Conservation (phyloP, 2,329 filamentous ascomycete genomes). For the Trichoderma sp. region DNA sequence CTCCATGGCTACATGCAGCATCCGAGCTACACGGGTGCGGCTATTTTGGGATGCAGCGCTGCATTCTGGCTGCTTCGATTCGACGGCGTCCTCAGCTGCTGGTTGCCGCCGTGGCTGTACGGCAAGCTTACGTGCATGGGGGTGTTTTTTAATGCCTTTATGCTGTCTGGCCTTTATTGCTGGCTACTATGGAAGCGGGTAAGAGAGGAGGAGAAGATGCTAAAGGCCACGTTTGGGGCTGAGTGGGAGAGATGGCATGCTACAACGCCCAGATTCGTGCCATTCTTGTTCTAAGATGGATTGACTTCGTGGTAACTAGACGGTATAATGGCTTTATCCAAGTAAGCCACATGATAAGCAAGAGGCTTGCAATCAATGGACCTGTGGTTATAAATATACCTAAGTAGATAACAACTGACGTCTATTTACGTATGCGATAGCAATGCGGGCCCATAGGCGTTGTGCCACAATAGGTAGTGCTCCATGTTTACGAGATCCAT, state of each 20-base stretch:
- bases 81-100: background rate
- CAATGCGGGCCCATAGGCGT: no score
- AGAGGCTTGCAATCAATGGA: no score
- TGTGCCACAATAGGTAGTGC: no score
- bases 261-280: background rate
- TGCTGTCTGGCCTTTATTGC: no score
- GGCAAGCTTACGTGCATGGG: background rate
- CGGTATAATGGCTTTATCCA: background rate
- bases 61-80: background rate
- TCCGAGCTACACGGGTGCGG: background rate
- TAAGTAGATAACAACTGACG: no score
- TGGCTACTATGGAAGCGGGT: background rate
- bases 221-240: background rate
- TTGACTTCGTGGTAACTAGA: no score
- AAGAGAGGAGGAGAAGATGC: background rate
- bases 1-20: background rate
- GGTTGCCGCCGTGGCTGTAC: background rate
- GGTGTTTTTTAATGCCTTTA: background rate
- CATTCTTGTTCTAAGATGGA: background rate
- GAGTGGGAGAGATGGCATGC: constrained; percentile 3
- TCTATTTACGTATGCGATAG: no score
- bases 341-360: no score
- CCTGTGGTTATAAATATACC: no score
- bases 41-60: background rate
- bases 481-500: no score